phyloP scores from a whole-genome alignment of 1,284 basidiomycete species.

The Erythrobasidium hasegawianum region DNA sequence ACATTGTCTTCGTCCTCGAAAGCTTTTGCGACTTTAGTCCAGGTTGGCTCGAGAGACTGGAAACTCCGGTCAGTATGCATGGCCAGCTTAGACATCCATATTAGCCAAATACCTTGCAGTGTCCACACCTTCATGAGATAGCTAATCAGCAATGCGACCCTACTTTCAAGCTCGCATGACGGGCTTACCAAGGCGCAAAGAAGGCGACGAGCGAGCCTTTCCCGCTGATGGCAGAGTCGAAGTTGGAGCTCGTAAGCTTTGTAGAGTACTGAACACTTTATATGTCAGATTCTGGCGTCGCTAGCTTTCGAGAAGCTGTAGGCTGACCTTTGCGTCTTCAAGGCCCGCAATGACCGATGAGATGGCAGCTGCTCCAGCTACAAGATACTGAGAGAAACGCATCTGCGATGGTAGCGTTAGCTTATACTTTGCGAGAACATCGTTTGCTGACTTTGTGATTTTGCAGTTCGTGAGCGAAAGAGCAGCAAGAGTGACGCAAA shows the following conservation, averaged over 20 bases:
- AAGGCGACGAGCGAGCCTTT: conserved; percentile 41
- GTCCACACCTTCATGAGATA: conserved; percentile 49
- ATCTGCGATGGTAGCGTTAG: conserved; percentile 5
- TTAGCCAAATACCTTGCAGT: conserved; percentile 46
- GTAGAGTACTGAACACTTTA: conserved; percentile 57
- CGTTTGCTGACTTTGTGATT: not conserved
- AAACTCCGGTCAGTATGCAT: not conserved
- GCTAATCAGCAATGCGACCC: not conserved
- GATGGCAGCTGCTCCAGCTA: conserved; percentile 11
- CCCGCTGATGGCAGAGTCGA: conserved; percentile 57
- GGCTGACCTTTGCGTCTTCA: conserved; percentile 46
- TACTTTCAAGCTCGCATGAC: not conserved
- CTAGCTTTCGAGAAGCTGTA: conserved; percentile 3
- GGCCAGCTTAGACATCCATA: not conserved
- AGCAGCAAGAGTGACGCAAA: too few species aligned
- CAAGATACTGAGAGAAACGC: conserved; percentile 22
- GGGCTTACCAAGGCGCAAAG: conserved; percentile 41
- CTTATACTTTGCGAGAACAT: not conserved
- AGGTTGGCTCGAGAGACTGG: conserved; percentile 46
- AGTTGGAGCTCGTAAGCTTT: conserved; percentile 70
- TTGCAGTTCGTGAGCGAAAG: too few species aligned
- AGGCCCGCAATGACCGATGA: conserved; percentile 57
- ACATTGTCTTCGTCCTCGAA: conserved; percentile 76
- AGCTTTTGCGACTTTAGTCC: conserved; percentile 71
- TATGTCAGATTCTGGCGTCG: not conserved